Evolutionary conservation across 1,284 basidiomycete genomes (phyloP), one percentile per base, ranked within the genome.

Genomic region (Naganishia sp.): DNA sequence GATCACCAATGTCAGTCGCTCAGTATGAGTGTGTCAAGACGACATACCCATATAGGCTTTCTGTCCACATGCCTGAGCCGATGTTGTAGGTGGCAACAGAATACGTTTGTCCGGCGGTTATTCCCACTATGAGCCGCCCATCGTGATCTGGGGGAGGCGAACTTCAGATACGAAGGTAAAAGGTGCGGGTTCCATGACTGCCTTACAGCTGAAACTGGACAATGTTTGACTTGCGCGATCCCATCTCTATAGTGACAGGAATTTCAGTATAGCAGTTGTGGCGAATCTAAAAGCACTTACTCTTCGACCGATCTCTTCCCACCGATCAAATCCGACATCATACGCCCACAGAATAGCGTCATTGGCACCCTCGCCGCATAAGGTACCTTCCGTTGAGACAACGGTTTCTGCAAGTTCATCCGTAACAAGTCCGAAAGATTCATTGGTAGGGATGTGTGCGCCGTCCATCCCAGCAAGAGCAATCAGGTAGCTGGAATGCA

Each of bases 391-490:
- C 31, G 57, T 50, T 18, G 57, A 61, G 25, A 47, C n/a, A 23
- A 61, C 47, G 15, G 43, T 31, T 9, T 61, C 47, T 11, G 50
- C 39, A 11, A 61, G 39, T 21, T 61, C 57, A 10, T 61, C 46
- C 21, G 31, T 18, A 35, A 61, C 23, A 15, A 61, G 47, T 11
- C 57, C 57, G 31, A 61, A 61, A 13, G 57, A 61, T 47, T 51
- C 57, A 41, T 61, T 41, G 18, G 35, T 23, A 7, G 47, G 35
- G 3, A 61, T 51, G 15, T 39, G 31, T 21, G 21, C n/a, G 4
- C 21, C 23, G 3, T 61, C 47, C 11, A 17, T 21, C 7, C 25
- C n/a, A 21, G 47, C 32, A 17, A 23, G n/a, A 17, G 42, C 46
- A n/a, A 61, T 51, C 57, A 61, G 51, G 31, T 61, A 61, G 2